Percentiles rank a stretch among this genome's conserved stretches.
Evolutionary conservation across 2,329 filamentous ascomycete species (phyloP).

Genomic region (Fusarium pilosicola): DNA sequence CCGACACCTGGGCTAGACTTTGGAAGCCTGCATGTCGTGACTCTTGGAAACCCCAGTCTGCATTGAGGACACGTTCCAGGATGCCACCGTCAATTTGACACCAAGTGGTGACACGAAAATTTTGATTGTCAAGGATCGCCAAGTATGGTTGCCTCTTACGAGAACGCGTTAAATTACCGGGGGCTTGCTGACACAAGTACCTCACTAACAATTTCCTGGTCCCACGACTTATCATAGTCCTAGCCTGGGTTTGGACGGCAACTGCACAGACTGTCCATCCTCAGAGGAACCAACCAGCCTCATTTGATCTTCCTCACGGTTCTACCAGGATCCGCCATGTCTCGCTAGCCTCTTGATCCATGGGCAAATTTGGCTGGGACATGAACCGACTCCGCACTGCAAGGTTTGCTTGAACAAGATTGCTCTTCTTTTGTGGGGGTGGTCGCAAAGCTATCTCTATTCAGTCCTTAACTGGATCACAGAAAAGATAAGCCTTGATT

Average conservation of each 20-base stretch:
- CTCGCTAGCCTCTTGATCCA: conserved; percentile 16
- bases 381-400: conserved; percentile 21
- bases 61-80: conserved; percentile 36
- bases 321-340: conserved; percentile 30
- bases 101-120: conserved; percentile 46
- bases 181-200: conserved; percentile 45
- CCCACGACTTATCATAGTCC: conserved; percentile 6
- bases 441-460: conserved; percentile 9
- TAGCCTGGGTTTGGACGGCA: conserved; percentile 14
- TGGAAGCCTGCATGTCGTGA: neutral
- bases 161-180: conserved; percentile 38
- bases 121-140: conserved; percentile 46
- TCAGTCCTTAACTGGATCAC: neutral
- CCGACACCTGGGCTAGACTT: neutral
- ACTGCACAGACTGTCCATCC: conserved; percentile 13
- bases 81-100: conserved; percentile 24
- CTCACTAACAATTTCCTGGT: conserved; percentile 52
- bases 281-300: conserved; percentile 33
- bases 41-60: conserved; percentile 4
- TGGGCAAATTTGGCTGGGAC: conserved; percentile 6
- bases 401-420: conserved; percentile 12
- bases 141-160: conserved; percentile 44
- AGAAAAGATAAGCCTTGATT: neutral
- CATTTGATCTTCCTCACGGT: conserved; percentile 34
- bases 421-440: neutral